These are phyloP conservation scores for Penicillium digitatum DNA, from an alignment of 2,329 filamentous ascomycete genomes.

Conservation along the genomic window DNA sequence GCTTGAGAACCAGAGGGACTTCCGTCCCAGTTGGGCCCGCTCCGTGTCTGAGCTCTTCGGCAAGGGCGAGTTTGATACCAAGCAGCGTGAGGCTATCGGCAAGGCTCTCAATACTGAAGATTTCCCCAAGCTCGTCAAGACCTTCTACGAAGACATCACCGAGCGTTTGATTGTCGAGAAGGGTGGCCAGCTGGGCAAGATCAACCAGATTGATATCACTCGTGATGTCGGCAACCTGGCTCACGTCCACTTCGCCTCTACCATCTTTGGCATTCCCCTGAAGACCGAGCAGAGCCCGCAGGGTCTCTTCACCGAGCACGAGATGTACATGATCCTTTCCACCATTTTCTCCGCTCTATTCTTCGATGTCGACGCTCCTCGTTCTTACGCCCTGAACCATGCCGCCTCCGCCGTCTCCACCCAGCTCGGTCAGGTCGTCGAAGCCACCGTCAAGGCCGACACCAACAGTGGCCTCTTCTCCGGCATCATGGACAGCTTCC, in stretches of 20 bases:
- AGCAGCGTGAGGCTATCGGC: constrained; percentile 53
- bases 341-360: constrained; percentile 64
- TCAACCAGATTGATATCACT: constrained; percentile 66
- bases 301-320: constrained; percentile 55
- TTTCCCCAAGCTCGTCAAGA: constrained; percentile 61
- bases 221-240: constrained; percentile 55
- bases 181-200: constrained; percentile 59
- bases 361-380: constrained; percentile 62
- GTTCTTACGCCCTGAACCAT: constrained; percentile 61
- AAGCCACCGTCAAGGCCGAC: constrained; percentile 62
- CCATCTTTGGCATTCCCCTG: constrained; percentile 53
- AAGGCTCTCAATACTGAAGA: constrained; percentile 59
- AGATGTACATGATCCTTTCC: constrained; percentile 58
- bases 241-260: constrained; percentile 54
- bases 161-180: constrained; percentile 61
- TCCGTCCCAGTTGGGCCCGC: constrained; percentile 62
- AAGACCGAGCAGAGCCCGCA: constrained; percentile 51
- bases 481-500: constrained; percentile 46
- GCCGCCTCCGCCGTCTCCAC: constrained; percentile 55
- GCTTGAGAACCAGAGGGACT: constrained; percentile 58
- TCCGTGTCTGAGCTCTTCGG: constrained; percentile 62
- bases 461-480: constrained; percentile 56
- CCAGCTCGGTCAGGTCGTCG: constrained; percentile 59
- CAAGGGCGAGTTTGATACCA: constrained; percentile 49
- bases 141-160: constrained; percentile 63